A percentile compares a stretch with the other conserved stretches of the same genome.
Conservation (phyloP, 2,329 filamentous ascomycete species). For the Tolypocladium pustulatum region DNA sequence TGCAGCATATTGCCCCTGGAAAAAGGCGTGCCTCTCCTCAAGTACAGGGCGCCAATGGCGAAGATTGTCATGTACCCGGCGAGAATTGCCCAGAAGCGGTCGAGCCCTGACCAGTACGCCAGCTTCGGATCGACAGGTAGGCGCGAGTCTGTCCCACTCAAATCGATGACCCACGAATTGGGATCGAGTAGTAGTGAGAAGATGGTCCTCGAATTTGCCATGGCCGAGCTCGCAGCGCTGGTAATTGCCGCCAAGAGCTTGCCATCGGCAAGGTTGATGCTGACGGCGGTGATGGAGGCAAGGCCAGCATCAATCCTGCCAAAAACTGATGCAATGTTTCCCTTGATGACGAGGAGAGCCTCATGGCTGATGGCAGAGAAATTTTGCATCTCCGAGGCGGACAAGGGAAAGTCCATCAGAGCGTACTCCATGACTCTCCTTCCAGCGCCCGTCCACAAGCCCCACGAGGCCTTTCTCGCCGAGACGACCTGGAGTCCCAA, state of each 20-base stretch:
- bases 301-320: conserved; percentile 25
- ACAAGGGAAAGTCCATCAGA: conserved; percentile 37
- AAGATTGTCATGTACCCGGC: conserved; percentile 74
- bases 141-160: conserved; percentile 31
- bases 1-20: conserved; percentile 44
- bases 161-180: conserved; percentile 47
- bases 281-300: conserved; percentile 33
- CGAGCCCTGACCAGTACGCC: conserved; percentile 56
- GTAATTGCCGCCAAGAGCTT: conserved; percentile 4
- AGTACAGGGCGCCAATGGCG: conserved; percentile 64
- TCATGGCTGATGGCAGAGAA: conserved; percentile 70
- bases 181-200: conserved; percentile 30
- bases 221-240: conserved; percentile 2
- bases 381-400: conserved; percentile 57
- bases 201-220: conserved; percentile 9
- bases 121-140: conserved; percentile 42
- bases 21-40: conserved; percentile 62
- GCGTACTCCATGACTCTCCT: conserved; percentile 39
- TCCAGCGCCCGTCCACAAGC: conserved; percentile 29
- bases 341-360: conserved; percentile 52
- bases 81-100: conserved; percentile 61
- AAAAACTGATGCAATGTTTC: conserved; percentile 32
- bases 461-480: conserved; percentile 29
- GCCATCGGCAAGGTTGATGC: conserved; percentile 18
- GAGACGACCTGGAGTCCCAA: conserved; percentile 17